phyloP scores from a whole-genome alignment of 2,329 filamentous ascomycete species.

The Ophiostoma tasmaniense region DNA sequence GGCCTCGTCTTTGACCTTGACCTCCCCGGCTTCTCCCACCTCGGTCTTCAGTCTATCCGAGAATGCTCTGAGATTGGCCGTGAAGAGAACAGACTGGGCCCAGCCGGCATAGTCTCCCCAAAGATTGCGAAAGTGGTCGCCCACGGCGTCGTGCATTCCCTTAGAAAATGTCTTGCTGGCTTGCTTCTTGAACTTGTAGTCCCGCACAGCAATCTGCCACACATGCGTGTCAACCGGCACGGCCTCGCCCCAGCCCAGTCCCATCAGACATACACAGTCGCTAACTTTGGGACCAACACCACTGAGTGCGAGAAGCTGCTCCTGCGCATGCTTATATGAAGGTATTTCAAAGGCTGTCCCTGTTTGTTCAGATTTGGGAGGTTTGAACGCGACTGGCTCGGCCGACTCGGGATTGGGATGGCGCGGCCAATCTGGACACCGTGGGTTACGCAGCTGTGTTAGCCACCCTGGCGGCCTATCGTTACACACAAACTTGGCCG shows the following conservation, averaged over 20 bases:
- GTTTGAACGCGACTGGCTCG: background rate
- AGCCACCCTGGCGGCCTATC: conserved; percentile 68
- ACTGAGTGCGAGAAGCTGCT: conserved; percentile 66
- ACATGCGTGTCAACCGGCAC: conserved; percentile 97
- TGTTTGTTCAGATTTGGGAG: background rate
- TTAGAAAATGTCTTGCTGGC: conserved; percentile 82
- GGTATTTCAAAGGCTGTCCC: background rate
- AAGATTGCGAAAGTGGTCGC: conserved; percentile 75
- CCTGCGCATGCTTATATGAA: conserved; percentile 69
- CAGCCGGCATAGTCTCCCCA: conserved; percentile 95
- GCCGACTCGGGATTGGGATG: background rate
- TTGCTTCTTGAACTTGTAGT: conserved; percentile 64
- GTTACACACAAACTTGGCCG: conserved; percentile 63
- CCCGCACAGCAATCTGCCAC: conserved; percentile 94
- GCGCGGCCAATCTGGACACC: conserved; percentile 47
- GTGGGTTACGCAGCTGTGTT: conserved; percentile 66
- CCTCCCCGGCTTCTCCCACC: conserved; percentile 19
- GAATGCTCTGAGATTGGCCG: conserved; percentile 81
- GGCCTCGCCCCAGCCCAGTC: conserved; percentile 87
- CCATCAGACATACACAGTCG: conserved; percentile 95
- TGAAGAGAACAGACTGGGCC: conserved; percentile 96
- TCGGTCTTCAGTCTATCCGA: conserved; percentile 49
- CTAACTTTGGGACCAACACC: conserved; percentile 96
- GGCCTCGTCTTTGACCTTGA: conserved; percentile 23
- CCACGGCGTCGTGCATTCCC: conserved; percentile 67